Percentiles rank a stretch among this genome's conserved stretches.
phyloP scores from a whole-genome alignment of 805 yeast genomes.

The Lachancea waltii region DNA sequence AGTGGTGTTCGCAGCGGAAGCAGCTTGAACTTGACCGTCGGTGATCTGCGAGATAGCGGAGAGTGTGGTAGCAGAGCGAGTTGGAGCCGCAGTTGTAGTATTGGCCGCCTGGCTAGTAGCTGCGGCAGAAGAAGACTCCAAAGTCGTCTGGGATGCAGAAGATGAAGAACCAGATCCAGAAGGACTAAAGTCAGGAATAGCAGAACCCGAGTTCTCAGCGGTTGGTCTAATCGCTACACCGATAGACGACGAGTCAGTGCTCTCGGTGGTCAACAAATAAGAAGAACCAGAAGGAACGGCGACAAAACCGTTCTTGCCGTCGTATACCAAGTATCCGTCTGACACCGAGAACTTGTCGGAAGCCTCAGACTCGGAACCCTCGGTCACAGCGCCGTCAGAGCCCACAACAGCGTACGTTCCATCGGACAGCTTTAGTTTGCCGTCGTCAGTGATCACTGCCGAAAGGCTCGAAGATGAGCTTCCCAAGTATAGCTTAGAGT shows the following conservation, averaged over 20 bases:
- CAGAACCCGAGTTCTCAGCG: conserved; percentile 13
- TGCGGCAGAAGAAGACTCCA: neutral
- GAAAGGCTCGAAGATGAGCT: conserved; percentile 12
- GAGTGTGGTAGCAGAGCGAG: conserved; percentile 13
- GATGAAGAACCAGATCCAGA: conserved; percentile 5
- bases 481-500: conserved; percentile 19
- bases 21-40: conserved; percentile 42
- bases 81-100: too few relatives aligned
- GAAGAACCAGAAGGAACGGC: conserved; percentile 33
- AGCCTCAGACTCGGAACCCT: conserved; percentile 23
- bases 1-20: conserved; percentile 22
- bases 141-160: conserved; percentile 1
- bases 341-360: conserved; percentile 36
- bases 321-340: conserved; percentile 34
- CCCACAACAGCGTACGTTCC: conserved; percentile 28
- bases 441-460: conserved; percentile 30
- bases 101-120: too few relatives aligned
- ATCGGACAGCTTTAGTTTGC: conserved; percentile 28
- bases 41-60: conserved; percentile 36
- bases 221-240: conserved; percentile 19
- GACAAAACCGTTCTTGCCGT: conserved; percentile 33
- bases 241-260: conserved; percentile 20
- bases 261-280: conserved; percentile 24
- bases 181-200: conserved; percentile 18
- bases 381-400: conserved; percentile 19